phyloP scores from a whole-genome alignment of 2,329 filamentous ascomycete species.

The Cladobotryum protrusum region DNA sequence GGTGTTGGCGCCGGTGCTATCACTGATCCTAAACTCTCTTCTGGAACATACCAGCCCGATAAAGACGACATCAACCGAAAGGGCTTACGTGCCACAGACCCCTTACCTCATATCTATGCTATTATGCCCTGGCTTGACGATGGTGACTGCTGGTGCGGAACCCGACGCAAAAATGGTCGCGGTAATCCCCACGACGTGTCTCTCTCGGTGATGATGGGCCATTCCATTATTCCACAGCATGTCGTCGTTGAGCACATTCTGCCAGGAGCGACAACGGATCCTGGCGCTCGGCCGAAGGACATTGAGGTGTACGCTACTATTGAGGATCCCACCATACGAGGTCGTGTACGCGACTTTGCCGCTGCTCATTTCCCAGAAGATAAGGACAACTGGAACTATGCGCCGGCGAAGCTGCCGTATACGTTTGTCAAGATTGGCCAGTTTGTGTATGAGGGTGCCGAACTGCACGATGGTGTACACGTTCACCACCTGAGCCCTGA shows the following conservation, averaged over 20 bases:
- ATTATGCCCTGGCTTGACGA: constrained; percentile 67
- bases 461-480: constrained; percentile 41
- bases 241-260: constrained; percentile 68
- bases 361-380: constrained; percentile 33
- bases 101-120: constrained; percentile 44
- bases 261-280: constrained; percentile 53
- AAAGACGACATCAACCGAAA: constrained; percentile 14
- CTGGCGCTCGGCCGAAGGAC: constrained; percentile 55
- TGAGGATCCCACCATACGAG: constrained; percentile 36
- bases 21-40: constrained; percentile 55
- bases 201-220: constrained; percentile 56
- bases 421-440: constrained; percentile 52
- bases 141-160: constrained; percentile 84
- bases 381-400: constrained; percentile 23
- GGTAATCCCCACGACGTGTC: constrained; percentile 49
- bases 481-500: constrained; percentile 48
- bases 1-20: constrained; percentile 57
- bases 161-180: constrained; percentile 32
- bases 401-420: constrained; percentile 20
- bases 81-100: constrained; percentile 16
- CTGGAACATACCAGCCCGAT: constrained; percentile 44
- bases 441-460: constrained; percentile 46
- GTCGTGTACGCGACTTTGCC: constrained; percentile 39
- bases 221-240: constrained; percentile 58
- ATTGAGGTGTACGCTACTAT: constrained; percentile 66